Conservation (phyloP, 176 grass and related monocot genomes). For the Oryza coarctata region DNA sequence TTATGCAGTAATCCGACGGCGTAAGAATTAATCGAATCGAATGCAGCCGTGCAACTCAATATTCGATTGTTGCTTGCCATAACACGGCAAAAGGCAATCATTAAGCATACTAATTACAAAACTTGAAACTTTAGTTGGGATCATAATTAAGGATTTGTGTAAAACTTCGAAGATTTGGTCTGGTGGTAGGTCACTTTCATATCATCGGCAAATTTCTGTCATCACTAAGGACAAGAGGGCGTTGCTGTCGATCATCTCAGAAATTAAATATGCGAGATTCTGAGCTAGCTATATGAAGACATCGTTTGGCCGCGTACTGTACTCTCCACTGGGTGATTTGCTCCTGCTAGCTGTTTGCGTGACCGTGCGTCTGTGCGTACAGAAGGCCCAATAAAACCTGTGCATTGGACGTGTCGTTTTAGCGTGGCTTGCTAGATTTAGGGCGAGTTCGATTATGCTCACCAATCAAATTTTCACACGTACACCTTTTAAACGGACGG, state of each 20-base stretch:
- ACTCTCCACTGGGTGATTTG: too few species aligned
- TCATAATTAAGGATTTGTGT: slow-evolving; percentile 36
- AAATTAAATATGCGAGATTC: slow-evolving; percentile 25
- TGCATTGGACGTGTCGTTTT: too few species aligned
- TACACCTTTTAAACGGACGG: too few species aligned
- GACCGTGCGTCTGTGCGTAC: too few species aligned
- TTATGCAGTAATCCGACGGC: too few species aligned
- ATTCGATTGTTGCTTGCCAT: slow-evolving; percentile 16
- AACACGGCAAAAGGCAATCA: slow-evolving; percentile 42
- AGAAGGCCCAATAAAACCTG: too few species aligned
- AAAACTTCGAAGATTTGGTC: slow-evolving; percentile 40
- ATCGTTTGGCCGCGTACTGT: too few species aligned
- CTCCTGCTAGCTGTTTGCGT: too few species aligned
- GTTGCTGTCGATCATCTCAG: slow-evolving; percentile 4
- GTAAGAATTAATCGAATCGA: too few species aligned
- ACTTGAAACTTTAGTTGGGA: slow-evolving; percentile 22
- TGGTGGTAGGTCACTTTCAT: slow-evolving; percentile 46
- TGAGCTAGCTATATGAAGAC: background rate
- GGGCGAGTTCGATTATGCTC: too few species aligned
- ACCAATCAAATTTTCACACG: too few species aligned
- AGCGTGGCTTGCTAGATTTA: too few species aligned
- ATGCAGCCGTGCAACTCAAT: background rate
- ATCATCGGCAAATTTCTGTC: slow-evolving; percentile 28
- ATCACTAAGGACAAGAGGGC: slow-evolving; percentile 33
- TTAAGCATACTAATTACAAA: slow-evolving; percentile 19